Evolutionary conservation across 1,284 basidiomycete species (phyloP).

Genomic region (Farysia itapuensis): DNA sequence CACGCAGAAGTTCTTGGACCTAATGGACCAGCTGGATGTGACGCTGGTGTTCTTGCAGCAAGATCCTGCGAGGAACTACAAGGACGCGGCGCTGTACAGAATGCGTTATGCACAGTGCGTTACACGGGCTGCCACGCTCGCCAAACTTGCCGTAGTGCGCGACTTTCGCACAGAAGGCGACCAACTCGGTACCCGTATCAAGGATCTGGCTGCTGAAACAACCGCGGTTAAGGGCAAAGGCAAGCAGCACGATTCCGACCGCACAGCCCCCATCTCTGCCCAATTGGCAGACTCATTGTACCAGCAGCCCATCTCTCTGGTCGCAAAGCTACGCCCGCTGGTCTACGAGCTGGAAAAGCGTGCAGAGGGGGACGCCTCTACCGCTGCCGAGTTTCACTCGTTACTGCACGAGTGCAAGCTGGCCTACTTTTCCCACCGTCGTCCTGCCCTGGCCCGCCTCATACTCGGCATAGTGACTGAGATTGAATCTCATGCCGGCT

Average conservation of each 20-base stretch:
- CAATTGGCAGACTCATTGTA: conserved; percentile 3
- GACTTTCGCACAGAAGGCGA: neutral
- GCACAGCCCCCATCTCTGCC: conserved; percentile 1
- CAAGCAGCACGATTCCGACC: conserved; percentile 3
- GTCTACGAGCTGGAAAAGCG: conserved; percentile 34
- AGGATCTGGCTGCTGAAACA: neutral
- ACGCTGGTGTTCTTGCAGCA: conserved; percentile 47
- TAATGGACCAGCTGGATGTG: conserved; percentile 49
- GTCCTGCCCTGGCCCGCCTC: conserved; percentile 20
- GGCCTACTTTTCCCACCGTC: conserved; percentile 38
- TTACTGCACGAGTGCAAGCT: conserved; percentile 35
- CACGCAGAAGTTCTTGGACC: conserved; percentile 40
- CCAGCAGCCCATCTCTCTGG: conserved; percentile 3
- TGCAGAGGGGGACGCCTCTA: conserved; percentile 8
- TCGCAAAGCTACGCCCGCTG: conserved; percentile 29
- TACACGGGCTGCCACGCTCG: conserved; percentile 39
- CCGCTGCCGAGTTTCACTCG: conserved; percentile 37
- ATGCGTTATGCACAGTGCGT: conserved; percentile 54
- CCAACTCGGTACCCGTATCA: neutral
- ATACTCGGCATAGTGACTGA: conserved; percentile 18
- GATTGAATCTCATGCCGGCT: conserved; percentile 7
- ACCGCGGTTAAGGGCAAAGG: conserved; percentile 6
- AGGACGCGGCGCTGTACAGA: conserved; percentile 48
- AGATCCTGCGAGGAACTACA: conserved; percentile 25
- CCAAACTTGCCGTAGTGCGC: conserved; percentile 30